Evolutionary conservation across 495 filamentous ascomycete species (phyloP).

Genomic region (Sordaria brevicollis): DNA sequence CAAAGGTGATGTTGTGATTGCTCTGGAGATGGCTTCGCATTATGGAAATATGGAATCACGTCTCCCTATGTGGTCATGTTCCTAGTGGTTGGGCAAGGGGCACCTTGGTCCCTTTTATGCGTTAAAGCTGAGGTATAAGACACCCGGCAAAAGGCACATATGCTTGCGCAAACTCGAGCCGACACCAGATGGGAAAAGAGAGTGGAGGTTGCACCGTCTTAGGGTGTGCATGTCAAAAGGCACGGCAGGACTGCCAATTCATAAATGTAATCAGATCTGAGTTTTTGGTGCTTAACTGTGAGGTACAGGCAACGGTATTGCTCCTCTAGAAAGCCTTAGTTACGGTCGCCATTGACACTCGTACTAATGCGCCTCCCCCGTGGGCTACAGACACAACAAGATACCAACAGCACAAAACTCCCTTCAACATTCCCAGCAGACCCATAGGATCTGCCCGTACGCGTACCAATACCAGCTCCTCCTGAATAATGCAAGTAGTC

Average conservation of each 20-base stretch:
- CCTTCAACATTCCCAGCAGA: not conserved
- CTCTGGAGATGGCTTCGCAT: not conserved
- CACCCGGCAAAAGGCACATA: no score
- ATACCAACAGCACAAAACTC: not conserved
- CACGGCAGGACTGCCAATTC: no score
- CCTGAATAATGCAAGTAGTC: not conserved
- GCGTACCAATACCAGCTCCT: not conserved
- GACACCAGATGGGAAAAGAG: no score
- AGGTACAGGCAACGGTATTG: not conserved
- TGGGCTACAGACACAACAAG: not conserved
- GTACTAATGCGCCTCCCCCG: not conserved
- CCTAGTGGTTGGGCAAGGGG: no score
- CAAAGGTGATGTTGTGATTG: not conserved
- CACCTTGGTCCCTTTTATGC: no score
- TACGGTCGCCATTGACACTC: not conserved
- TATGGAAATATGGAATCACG: not conserved
- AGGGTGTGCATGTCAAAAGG: no score
- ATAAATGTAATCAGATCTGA: no score
- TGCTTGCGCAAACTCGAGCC: no score
- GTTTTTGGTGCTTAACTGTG: no score
- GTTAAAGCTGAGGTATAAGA: no score
- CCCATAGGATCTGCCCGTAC: not conserved
- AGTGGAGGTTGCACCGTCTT: no score
- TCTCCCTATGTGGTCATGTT: no score
- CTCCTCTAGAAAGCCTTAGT: not conserved